phyloP scores from a whole-genome alignment of 768 basidiomycete genomes.

The Collybiopsis luxurians region DNA sequence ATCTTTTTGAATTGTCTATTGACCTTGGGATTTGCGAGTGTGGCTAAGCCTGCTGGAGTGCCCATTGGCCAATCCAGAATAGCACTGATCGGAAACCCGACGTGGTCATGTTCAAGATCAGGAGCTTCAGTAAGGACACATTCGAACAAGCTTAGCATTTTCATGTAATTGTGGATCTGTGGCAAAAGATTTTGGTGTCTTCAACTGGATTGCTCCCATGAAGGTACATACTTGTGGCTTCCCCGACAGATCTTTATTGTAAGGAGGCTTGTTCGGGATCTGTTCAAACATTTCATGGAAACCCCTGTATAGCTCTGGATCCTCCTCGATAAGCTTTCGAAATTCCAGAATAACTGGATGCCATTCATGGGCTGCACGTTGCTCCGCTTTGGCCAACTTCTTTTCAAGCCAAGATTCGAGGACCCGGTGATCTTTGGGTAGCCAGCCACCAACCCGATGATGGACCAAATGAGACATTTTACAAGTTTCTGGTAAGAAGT shows the following conservation, averaged over 20 bases:
- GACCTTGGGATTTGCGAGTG: constrained; percentile 35
- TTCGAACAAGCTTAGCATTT: constrained; percentile 40
- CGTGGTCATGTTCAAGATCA: constrained; percentile 33
- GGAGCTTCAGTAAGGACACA: constrained; percentile 41
- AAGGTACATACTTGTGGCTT: constrained; percentile 1
- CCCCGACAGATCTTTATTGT: constrained; percentile 3
- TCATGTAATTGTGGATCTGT: constrained; percentile 38
- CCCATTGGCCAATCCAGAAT: constrained; percentile 39
- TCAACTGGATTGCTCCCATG: background rate
- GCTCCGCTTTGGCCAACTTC: background rate
- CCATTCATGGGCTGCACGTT: background rate
- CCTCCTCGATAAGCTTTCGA: constrained; percentile 18
- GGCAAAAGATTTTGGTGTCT: background rate
- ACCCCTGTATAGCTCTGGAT: constrained; percentile 17
- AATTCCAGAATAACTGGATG: constrained; percentile 18
- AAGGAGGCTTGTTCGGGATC: constrained; percentile 11
- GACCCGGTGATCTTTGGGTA: background rate
- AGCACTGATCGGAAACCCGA: constrained; percentile 47
- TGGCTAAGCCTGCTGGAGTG: constrained; percentile 15
- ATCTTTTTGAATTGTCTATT: constrained; percentile 40
- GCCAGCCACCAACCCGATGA: background rate
- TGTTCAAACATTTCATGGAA: constrained; percentile 25
- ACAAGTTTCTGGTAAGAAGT: background rate
- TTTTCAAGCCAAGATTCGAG: background rate
- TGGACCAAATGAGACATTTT: background rate